Conservation (phyloP, 345 rosid species). For the Erodium maritimum region DNA sequence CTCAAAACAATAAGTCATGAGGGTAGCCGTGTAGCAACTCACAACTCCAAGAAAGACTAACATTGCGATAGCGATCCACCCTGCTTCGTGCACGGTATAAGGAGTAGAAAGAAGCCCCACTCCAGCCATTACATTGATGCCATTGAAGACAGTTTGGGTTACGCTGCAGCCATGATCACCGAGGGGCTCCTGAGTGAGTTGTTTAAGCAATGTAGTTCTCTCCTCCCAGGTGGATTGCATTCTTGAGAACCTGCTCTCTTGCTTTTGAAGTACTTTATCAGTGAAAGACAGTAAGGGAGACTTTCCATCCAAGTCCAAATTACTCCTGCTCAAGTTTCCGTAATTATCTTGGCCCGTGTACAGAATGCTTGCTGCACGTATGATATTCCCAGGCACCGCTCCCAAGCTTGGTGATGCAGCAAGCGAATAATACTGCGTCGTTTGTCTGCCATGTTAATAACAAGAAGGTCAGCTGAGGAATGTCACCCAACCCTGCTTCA, state of each 20-base stretch:
- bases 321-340: constrained; percentile 19
- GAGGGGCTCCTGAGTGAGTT: constrained; percentile 48
- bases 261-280: constrained; percentile 17
- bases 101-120: constrained; percentile 90
- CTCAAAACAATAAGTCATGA: constrained; percentile 77
- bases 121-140: constrained; percentile 86
- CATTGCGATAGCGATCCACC: constrained; percentile 66
- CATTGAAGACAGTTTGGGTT: constrained; percentile 76
- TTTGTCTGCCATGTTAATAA: constrained; percentile 32
- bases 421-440: constrained; percentile 66
- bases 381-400: constrained; percentile 30
- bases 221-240: constrained; percentile 45
- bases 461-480: background rate
- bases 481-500: background rate
- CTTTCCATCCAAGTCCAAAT: constrained; percentile 37
- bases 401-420: constrained; percentile 60
- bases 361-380: constrained; percentile 25
- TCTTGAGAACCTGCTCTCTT: constrained; percentile 36
- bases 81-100: constrained; percentile 58
- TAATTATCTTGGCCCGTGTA: constrained; percentile 16
- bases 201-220: constrained; percentile 41
- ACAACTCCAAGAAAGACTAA: constrained; percentile 41
- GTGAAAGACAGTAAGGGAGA: constrained; percentile 43
- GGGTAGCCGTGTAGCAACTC: constrained; percentile 78
- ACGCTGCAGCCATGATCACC: constrained; percentile 62